A percentile compares a stretch with the other conserved stretches of the same genome.
Conservation (phyloP, 257 asterid species). For the Solanum boliviense region DNA sequence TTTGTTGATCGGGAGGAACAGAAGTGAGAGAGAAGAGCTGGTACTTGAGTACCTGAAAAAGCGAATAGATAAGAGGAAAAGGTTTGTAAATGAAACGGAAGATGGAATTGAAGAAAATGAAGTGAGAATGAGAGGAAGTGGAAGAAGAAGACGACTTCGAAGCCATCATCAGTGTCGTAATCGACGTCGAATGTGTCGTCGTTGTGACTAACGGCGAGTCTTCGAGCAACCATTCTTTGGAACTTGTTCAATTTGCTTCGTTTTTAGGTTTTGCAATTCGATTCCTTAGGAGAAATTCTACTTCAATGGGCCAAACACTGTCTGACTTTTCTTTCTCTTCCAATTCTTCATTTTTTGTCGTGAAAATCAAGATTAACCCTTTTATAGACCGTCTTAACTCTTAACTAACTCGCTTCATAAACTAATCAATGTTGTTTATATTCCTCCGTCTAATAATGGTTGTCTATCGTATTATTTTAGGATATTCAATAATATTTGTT, state of each 20-base stretch:
- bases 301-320: neutral
- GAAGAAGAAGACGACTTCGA: conserved; percentile 42
- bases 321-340: no score
- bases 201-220: conserved; percentile 48
- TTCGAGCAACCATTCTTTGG: conserved; percentile 58
- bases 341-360: no score
- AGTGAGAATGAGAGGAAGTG: neutral
- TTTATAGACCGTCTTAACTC: no score
- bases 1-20: conserved; percentile 82
- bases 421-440: no score
- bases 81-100: conserved; percentile 4
- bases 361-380: no score
- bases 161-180: conserved; percentile 83
- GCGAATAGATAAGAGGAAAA: conserved; percentile 1
- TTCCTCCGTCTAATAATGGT: no score
- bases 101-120: neutral
- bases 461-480: no score
- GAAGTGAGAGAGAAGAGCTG: conserved; percentile 91
- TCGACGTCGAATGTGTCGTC: conserved; percentile 62
- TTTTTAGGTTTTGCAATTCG: neutral
- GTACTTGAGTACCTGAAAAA: conserved; percentile 65
- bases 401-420: no score
- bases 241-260: neutral
- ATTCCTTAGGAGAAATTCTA: neutral
- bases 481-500: no score